These are phyloP conservation scores for Purshia tridentata DNA, from an alignment of 306 rosid species.

Conservation along the genomic window DNA sequence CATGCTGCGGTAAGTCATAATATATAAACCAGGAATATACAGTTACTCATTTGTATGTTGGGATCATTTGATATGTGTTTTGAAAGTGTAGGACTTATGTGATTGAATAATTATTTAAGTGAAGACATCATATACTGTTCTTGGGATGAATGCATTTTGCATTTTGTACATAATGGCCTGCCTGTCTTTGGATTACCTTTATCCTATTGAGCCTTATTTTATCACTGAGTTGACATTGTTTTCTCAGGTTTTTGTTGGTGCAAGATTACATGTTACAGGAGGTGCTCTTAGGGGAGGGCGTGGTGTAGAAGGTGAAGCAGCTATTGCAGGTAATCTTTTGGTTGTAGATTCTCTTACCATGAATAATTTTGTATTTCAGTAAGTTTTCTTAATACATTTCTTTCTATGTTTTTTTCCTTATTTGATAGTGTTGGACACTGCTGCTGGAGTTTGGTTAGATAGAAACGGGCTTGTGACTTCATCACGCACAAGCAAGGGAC, in stretches of 20 bases:
- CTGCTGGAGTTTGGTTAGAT: slow-evolving; percentile 99
- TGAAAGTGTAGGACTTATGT: not conserved
- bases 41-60: slow-evolving; percentile 14
- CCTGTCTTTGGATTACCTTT: slow-evolving; percentile 12
- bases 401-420: not conserved
- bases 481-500: slow-evolving; percentile 72
- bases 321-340: slow-evolving; percentile 70
- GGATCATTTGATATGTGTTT: not conserved
- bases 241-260: slow-evolving; percentile 94
- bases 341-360: slow-evolving; percentile 20
- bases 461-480: slow-evolving; percentile 91
- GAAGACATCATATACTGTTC: not conserved
- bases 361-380: slow-evolving; percentile 11
- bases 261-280: slow-evolving; percentile 97
- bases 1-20: slow-evolving; percentile 91
- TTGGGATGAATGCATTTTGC: not conserved
- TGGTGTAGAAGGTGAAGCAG: slow-evolving; percentile 88
- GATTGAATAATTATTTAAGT: not conserved
- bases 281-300: slow-evolving; percentile 97
- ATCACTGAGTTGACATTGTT: slow-evolving; percentile 21
- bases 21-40: slow-evolving; percentile 13
- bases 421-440: slow-evolving; percentile 90
- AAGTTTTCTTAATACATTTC: not conserved
- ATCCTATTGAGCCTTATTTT: slow-evolving; percentile 18
- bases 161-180: not conserved